These are phyloP conservation scores for Darksidea phi DNA, from an alignment of 495 filamentous ascomycete species.

Conservation along the genomic window DNA sequence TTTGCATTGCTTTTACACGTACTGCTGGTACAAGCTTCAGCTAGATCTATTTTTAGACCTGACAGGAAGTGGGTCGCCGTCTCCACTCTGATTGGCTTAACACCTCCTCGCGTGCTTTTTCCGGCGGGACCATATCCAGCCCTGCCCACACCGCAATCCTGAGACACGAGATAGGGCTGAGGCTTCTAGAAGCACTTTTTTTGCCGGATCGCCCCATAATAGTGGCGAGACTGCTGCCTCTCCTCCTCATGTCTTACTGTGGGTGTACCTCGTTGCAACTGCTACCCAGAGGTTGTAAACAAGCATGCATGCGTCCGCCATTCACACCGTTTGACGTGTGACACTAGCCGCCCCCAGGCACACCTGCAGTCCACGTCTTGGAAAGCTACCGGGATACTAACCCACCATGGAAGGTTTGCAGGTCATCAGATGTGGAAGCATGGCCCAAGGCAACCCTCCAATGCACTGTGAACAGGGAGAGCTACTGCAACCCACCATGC, in stretches of 20 bases:
- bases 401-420: no score
- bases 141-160: neutral
- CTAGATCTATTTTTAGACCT: slow-evolving; percentile 12
- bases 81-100: neutral
- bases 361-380: no score
- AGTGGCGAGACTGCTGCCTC: neutral
- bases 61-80: slow-evolving; percentile 11
- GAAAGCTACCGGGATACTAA: no score
- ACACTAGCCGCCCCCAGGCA: neutral
- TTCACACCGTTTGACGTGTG: neutral
- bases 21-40: neutral
- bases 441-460: neutral
- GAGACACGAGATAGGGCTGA: slow-evolving; percentile 19
- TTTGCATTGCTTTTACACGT: neutral
- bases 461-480: neutral
- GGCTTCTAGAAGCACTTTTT: slow-evolving; percentile 24
- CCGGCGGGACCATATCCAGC: neutral
- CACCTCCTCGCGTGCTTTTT: neutral
- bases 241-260: neutral
- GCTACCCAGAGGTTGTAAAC: neutral
- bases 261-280: neutral
- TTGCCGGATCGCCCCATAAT: neutral
- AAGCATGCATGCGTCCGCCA: neutral
- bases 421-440: no score
- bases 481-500: slow-evolving; percentile 23